phyloP scores from a whole-genome alignment of 345 rosid genomes.

The Jatropha curcas region DNA sequence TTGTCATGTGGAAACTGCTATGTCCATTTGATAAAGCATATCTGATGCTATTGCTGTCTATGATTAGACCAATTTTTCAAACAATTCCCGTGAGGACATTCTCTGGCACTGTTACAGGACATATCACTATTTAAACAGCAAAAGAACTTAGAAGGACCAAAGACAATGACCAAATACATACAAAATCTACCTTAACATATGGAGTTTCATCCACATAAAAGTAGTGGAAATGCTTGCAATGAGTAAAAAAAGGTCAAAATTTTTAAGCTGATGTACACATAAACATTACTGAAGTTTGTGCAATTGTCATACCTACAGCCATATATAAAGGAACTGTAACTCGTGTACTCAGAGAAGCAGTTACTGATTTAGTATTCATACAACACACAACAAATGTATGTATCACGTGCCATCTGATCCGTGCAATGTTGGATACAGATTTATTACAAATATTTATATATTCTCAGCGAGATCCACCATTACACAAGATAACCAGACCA shows the following conservation, averaged over 20 bases:
- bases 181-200: background rate
- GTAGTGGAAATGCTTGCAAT: background rate
- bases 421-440: background rate
- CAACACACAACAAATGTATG: no score
- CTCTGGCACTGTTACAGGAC: constrained; percentile 1
- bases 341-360: background rate
- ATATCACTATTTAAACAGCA: background rate
- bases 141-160: background rate
- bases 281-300: background rate
- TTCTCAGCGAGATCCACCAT: no score
- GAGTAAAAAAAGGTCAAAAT: background rate
- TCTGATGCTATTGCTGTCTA: background rate
- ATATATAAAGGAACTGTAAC: background rate
- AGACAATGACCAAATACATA: background rate
- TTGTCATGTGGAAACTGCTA: background rate
- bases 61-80: background rate
- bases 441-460: background rate
- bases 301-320: background rate
- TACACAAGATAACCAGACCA: background rate
- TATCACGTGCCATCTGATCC: background rate
- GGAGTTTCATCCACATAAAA: background rate
- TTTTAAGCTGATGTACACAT: background rate
- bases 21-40: background rate
- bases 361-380: no score
- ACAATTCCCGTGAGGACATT: background rate